phyloP scores from a whole-genome alignment of 2,329 filamentous ascomycete genomes.

The Coniosporium tulheliwenetii region DNA sequence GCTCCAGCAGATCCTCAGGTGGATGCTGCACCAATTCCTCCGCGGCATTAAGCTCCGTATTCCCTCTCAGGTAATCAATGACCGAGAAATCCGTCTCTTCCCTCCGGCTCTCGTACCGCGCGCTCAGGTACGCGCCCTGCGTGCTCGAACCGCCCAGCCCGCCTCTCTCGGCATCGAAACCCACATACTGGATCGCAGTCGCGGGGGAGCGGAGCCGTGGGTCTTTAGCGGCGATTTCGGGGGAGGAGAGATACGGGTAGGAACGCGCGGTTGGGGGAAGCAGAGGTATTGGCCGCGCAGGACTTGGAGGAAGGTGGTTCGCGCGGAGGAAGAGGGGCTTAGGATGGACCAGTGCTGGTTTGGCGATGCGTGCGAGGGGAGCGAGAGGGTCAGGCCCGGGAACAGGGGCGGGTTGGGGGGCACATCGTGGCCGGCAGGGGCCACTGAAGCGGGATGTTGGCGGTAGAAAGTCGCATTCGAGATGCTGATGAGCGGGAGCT shows the following conservation, averaged over 20 bases:
- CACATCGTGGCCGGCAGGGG: slow-evolving; percentile 23
- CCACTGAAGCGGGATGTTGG: slow-evolving; percentile 43
- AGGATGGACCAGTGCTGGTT: slow-evolving; percentile 68
- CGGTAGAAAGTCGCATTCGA: slow-evolving; percentile 71
- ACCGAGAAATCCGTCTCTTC: slow-evolving; percentile 83
- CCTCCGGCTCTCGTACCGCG: slow-evolving; percentile 74
- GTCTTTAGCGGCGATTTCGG: slow-evolving; percentile 37
- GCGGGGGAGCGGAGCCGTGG: slow-evolving; percentile 40
- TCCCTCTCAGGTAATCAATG: slow-evolving; percentile 62
- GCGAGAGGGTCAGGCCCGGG: slow-evolving; percentile 49
- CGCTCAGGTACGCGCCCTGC: slow-evolving; percentile 70
- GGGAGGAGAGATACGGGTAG: slow-evolving; percentile 61
- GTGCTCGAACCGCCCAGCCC: slow-evolving; percentile 38
- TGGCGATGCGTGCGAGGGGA: slow-evolving; percentile 40
- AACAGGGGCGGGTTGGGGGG: slow-evolving; percentile 55
- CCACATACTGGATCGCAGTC: slow-evolving; percentile 72
- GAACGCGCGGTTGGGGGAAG: slow-evolving; percentile 59
- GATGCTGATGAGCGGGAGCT: slow-evolving; percentile 41
- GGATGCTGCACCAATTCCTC: slow-evolving; percentile 31
- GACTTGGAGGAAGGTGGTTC: slow-evolving; percentile 70
- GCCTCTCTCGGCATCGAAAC: slow-evolving; percentile 63
- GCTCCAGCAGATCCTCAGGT: slow-evolving; percentile 38
- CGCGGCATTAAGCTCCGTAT: slow-evolving; percentile 67
- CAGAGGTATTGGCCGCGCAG: slow-evolving; percentile 62
- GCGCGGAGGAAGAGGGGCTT: slow-evolving; percentile 61